Evolutionary conservation across 495 filamentous ascomycete species (phyloP).

Genomic region (Podospora sp.): DNA sequence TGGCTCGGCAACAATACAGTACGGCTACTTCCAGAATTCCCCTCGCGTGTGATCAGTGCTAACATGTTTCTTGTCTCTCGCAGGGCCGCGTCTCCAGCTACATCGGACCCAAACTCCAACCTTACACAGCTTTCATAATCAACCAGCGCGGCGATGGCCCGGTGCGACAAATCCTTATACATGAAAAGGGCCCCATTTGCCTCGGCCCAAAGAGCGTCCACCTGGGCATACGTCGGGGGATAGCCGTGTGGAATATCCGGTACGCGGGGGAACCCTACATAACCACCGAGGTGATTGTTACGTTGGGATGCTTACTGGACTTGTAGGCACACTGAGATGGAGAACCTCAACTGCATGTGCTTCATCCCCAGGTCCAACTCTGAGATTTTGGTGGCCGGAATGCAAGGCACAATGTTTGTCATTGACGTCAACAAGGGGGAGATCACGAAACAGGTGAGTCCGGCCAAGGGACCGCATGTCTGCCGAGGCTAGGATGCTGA

Average conservation of each 20-base stretch:
- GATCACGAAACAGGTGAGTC: constrained; percentile 68
- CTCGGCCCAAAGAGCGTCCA: constrained; percentile 77
- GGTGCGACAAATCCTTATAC: constrained; percentile 79
- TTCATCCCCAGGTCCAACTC: constrained; percentile 81
- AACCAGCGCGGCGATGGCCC: constrained; percentile 63
- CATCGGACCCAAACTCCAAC: constrained; percentile 76
- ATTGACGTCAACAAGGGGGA: constrained; percentile 86
- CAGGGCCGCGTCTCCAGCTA: constrained; percentile 86
- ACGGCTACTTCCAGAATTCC: constrained; percentile 32
- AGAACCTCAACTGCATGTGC: constrained; percentile 86
- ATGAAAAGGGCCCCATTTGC: constrained; percentile 84
- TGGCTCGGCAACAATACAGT: constrained; percentile 93
- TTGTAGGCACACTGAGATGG: constrained; percentile 69
- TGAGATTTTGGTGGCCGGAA: constrained; percentile 84
- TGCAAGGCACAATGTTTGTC: constrained; percentile 83
- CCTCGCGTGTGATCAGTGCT: neutral
- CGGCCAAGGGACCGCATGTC: neutral
- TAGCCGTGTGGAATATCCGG: constrained; percentile 82
- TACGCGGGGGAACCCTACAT: constrained; percentile 38
- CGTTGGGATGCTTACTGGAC: neutral
- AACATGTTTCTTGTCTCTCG: neutral
- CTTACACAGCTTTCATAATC: constrained; percentile 69
- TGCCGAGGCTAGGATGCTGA: constrained; percentile 7
- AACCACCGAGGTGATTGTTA: neutral
- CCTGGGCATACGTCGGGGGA: constrained; percentile 77